phyloP scores from a whole-genome alignment of 768 basidiomycete genomes.

The Saitozyma podzolica region DNA sequence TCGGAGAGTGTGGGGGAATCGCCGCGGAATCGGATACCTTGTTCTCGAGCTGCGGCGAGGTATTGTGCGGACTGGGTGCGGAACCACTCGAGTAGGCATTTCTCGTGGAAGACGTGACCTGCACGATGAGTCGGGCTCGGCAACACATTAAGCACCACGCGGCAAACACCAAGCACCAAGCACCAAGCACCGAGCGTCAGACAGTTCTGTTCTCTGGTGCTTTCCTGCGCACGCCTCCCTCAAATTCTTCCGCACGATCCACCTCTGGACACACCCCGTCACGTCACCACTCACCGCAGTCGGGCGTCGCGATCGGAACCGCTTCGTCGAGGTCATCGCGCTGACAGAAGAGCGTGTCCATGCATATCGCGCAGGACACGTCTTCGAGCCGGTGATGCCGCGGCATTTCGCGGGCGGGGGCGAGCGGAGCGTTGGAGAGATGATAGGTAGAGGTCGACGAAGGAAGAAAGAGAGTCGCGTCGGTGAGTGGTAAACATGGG shows the following conservation, averaged over 20 bases:
- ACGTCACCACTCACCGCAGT: constrained; percentile 40
- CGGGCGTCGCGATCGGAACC: constrained; percentile 26
- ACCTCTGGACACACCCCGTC: not conserved
- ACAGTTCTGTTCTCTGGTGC: too few species aligned
- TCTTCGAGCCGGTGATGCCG: constrained; percentile 24
- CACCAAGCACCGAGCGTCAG: too few species aligned
- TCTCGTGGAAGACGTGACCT: constrained; percentile 44
- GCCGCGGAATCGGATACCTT: constrained; percentile 12
- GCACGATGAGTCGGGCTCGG: not conserved
- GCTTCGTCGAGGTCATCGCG: constrained; percentile 38
- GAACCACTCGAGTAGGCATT: constrained; percentile 35
- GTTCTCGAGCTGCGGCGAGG: constrained; percentile 19
- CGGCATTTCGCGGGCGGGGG: constrained; percentile 5
- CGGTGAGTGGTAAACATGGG: not conserved
- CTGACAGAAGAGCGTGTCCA: constrained; percentile 33
- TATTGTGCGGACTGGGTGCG: constrained; percentile 24
- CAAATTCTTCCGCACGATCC: not conserved
- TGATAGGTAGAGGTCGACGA: not conserved
- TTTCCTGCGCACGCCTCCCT: too few species aligned
- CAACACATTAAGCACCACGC: not conserved
- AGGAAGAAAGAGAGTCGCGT: constrained; percentile 6
- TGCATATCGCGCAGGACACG: constrained; percentile 37
- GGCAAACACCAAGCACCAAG: too few species aligned
- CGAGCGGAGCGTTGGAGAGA: not conserved
- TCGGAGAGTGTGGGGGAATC: constrained; percentile 22